These are phyloP conservation scores for Mortierella sp. DNA, from an alignment of 371 early-diverging fungal genomes.

Conservation along the genomic window DNA sequence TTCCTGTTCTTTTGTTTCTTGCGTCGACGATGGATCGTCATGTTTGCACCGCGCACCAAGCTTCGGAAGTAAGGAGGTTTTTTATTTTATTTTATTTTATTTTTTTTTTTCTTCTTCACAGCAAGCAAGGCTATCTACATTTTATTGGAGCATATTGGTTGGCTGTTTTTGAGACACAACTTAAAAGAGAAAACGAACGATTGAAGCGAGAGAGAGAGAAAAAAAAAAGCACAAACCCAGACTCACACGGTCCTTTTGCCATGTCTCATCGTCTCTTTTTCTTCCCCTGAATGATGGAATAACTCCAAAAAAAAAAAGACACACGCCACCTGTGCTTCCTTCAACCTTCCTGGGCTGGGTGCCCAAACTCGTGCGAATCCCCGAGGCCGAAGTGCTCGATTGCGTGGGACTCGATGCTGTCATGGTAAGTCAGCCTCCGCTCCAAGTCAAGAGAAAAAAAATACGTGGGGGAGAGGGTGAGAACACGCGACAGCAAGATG, in stretches of 20 bases:
- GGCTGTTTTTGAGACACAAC: too few relatives aligned
- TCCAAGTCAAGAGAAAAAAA: not conserved
- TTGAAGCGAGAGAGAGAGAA: too few relatives aligned
- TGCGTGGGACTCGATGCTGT: conserved; percentile 70
- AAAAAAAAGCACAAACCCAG: not conserved
- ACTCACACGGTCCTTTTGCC: conserved; percentile 4
- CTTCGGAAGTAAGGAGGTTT: conserved; percentile 64
- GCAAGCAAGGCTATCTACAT: too few relatives aligned
- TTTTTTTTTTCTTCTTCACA: too few relatives aligned
- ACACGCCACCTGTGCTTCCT: conserved; percentile 64
- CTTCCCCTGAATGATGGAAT: too few relatives aligned
- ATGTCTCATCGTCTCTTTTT: too few relatives aligned
- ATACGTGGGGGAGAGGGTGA: too few relatives aligned
- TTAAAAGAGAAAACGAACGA: too few relatives aligned
- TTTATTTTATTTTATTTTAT: too few relatives aligned
- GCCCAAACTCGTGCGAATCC: conserved; percentile 58
- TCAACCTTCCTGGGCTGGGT: conserved; percentile 73
- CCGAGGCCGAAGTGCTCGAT: conserved; percentile 59
- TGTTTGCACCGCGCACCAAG: conserved; percentile 73
- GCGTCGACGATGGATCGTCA: conserved; percentile 62
- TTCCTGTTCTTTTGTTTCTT: conserved; percentile 63
- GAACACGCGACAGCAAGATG: too few relatives aligned
- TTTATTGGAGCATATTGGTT: too few relatives aligned
- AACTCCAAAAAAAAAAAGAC: too few relatives aligned
- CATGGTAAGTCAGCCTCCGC: conserved; percentile 59